phyloP scores from a whole-genome alignment of 2,329 filamentous ascomycete genomes.

The Penicillium sp. region DNA sequence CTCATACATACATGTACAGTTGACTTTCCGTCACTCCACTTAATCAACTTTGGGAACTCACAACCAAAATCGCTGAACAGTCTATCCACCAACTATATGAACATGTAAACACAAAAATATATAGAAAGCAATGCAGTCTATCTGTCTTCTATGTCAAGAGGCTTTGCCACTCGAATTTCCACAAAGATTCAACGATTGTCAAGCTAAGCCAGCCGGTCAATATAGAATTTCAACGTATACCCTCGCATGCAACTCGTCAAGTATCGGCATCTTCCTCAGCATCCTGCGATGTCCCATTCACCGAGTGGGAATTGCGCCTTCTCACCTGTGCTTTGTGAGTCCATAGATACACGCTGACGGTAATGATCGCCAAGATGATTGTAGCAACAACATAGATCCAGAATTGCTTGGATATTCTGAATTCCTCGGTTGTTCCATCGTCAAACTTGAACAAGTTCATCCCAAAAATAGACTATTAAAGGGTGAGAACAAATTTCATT shows the following conservation, averaged over 20 bases:
- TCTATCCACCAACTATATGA: neutral
- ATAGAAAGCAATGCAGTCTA: neutral
- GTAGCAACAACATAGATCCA: constrained; percentile 19
- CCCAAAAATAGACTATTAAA: constrained; percentile 17
- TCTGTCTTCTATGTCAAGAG: neutral
- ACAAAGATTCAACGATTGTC: neutral
- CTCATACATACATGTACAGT: too few species aligned
- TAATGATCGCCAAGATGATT: neutral
- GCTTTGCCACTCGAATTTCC: neutral
- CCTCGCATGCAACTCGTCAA: neutral
- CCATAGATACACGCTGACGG: constrained; percentile 1
- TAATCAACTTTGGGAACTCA: too few species aligned
- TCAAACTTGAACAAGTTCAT: constrained; percentile 24
- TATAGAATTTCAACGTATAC: neutral
- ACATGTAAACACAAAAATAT: neutral
- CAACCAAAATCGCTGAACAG: neutral
- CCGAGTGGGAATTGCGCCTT: neutral
- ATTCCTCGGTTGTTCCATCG: neutral
- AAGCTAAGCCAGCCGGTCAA: neutral
- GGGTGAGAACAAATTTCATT: neutral
- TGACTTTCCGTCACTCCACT: too few species aligned
- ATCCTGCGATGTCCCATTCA: neutral
- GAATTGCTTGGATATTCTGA: constrained; percentile 16
- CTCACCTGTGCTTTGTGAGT: neutral
- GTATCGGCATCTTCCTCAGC: neutral